Evolutionary conservation across 202 grass and related monocot species (phyloP), one percentile per base, ranked within the genome.

Genomic region (Brachypodium distachyon): DNA sequence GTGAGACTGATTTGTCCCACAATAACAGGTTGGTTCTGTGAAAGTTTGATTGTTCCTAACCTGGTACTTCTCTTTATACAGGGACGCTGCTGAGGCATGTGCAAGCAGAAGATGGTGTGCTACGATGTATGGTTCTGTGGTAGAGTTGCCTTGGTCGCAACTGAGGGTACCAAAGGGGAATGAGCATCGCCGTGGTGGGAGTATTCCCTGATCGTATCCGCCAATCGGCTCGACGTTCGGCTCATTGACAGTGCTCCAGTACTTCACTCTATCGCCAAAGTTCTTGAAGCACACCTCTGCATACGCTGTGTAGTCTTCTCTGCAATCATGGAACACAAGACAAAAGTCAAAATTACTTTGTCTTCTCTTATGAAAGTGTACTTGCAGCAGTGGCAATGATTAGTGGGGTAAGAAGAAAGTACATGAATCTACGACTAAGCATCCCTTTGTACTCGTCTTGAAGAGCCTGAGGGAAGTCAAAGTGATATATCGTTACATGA

Each of bases 401-500:
- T 36, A 33, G 17, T 76, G 50, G 61, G 43, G 38, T 3, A 40
- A 49, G 31, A 53, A 68, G 19, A 38, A 65, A 38, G 39, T 94
- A 94, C 95, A 98, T 77, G 67, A 98, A 88, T 81, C 70, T 90
- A 14, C 85, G 86, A 82, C 87, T 94, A 41, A 98, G 65, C 44
- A 86, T 7, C 17, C 95, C 95, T 1, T 43, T 51, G 52, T 98
- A 94, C 72, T 92, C 91, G 36, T 94, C 91, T 80, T 97, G 82
- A 36, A 97, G 79, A 75, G 87, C 84, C 81, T 90, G 91, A 31
- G 95, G 95, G 40, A 94, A 88, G 82, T 97, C 95, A 37, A 94
- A 94, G 84, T 97, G 95, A 38, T 90, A 88, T 18, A 98, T 84
- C 18, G 95, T 94, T 12, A 94, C 89, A 27, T 98, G 95, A 72